Evolutionary conservation across 176 grass and related monocot species (phyloP).

Genomic region (Avena sativa): DNA sequence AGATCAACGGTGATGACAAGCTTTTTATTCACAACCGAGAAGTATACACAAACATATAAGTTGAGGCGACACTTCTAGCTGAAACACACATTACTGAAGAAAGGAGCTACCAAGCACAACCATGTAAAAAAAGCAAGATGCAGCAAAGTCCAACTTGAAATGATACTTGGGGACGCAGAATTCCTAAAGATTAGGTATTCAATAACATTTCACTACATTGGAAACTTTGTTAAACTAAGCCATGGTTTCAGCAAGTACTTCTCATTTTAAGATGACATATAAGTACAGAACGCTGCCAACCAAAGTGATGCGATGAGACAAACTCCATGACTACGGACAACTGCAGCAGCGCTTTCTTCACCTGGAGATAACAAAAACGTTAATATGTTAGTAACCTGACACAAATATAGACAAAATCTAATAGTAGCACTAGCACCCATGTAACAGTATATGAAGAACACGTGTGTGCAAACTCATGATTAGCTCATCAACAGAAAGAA

Average conservation of each 20-base stretch:
- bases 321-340: neutral
- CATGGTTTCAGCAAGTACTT: neutral
- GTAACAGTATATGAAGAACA: neutral
- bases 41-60: too few species aligned
- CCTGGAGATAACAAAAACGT: neutral
- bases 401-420: neutral
- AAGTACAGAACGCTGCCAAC: neutral
- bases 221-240: neutral
- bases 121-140: neutral
- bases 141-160: too few species aligned
- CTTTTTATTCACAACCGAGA: too few species aligned
- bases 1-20: too few species aligned
- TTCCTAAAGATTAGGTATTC: neutral
- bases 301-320: neutral
- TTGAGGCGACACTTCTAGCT: too few species aligned
- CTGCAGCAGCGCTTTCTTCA: neutral
- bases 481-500: neutral
- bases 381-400: neutral
- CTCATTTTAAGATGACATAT: neutral
- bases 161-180: neutral
- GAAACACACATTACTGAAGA: neutral
- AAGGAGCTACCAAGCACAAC: neutral
- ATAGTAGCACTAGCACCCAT: neutral
- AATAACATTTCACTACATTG: neutral
- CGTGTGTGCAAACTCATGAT: neutral